Conservation (phyloP, 2,329 filamentous ascomycete genomes). For the Xenoacremonium recifei region DNA sequence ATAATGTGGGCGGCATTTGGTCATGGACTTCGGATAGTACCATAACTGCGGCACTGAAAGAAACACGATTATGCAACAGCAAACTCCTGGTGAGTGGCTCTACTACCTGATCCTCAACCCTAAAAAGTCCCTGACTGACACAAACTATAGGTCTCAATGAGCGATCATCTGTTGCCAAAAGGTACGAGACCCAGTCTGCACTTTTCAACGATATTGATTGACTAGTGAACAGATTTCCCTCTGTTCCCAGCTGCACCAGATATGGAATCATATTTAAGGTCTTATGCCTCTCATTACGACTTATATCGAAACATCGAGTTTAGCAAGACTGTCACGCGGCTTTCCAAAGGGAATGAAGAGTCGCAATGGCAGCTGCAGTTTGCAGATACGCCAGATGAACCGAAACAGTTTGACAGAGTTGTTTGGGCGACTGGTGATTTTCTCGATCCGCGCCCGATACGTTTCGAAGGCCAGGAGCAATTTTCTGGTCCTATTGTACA, state of each 20-base stretch:
- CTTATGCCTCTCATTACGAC: neutral
- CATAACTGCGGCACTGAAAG: conserved; percentile 2
- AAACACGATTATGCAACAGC: conserved; percentile 2
- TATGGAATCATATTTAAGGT: neutral
- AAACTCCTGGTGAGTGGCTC: neutral
- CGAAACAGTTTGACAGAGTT: conserved; percentile 1
- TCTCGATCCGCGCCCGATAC: conserved; percentile 1
- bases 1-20: conserved; percentile 3
- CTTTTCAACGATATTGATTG: too few relatives aligned
- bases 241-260: neutral
- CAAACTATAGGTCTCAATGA: neutral
- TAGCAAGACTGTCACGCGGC: neutral
- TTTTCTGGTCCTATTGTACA: conserved; percentile 1
- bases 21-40: conserved; percentile 1
- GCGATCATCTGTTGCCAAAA: neutral
- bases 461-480: conserved; percentile 1
- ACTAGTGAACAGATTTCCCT: neutral
- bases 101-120: neutral
- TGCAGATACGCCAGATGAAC: neutral
- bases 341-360: neutral
- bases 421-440: conserved; percentile 1
- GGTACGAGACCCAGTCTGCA: neutral
- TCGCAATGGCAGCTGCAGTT: neutral
- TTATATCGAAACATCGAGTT: neutral
- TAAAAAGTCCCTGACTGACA: neutral